Percentiles rank a stretch among this genome's conserved stretches.
phyloP scores from a whole-genome alignment of 805 yeast genomes.

The Teunomyces cretensis region DNA sequence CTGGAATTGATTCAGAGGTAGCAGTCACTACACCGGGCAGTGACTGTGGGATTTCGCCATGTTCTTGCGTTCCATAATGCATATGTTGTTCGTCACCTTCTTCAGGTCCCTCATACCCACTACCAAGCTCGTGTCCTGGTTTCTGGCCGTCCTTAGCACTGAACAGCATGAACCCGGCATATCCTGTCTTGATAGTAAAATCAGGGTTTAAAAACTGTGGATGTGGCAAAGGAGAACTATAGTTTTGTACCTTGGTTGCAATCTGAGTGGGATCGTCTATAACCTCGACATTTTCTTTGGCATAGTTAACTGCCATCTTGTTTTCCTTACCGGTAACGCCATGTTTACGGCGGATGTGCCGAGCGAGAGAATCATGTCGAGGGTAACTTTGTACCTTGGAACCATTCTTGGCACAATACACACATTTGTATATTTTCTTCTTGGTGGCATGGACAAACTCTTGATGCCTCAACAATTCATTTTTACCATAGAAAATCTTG shows the following conservation, averaged over 20 bases:
- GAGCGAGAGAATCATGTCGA: slow-evolving; percentile 43
- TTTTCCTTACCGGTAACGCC: slow-evolving; percentile 45
- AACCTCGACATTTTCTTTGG: slow-evolving; percentile 41
- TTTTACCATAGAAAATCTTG: slow-evolving; percentile 44
- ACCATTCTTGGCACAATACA: slow-evolving; percentile 36
- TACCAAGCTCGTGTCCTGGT: neutral
- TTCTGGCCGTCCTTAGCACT: slow-evolving; percentile 13
- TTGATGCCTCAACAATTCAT: slow-evolving; percentile 43
- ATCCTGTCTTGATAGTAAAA: slow-evolving; percentile 27
- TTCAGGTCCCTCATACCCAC: neutral
- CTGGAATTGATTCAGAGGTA: neutral
- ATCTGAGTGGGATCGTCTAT: slow-evolving; percentile 29
- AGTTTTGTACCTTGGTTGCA: slow-evolving; percentile 9
- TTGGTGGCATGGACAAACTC: slow-evolving; percentile 48
- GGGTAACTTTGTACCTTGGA: slow-evolving; percentile 42
- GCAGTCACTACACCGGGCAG: neutral
- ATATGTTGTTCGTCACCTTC: neutral
- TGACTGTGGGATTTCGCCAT: neutral
- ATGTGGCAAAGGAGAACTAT: slow-evolving; percentile 26
- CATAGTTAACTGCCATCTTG: slow-evolving; percentile 44
- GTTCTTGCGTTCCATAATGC: neutral
- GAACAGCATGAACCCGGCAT: slow-evolving; percentile 31
- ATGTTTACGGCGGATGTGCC: slow-evolving; percentile 45
- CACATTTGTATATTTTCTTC: slow-evolving; percentile 41
- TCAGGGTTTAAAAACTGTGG: slow-evolving; percentile 31